phyloP scores from a whole-genome alignment of 192 early-diverging fungal species.

The Borealophlyctis nickersoniae region DNA sequence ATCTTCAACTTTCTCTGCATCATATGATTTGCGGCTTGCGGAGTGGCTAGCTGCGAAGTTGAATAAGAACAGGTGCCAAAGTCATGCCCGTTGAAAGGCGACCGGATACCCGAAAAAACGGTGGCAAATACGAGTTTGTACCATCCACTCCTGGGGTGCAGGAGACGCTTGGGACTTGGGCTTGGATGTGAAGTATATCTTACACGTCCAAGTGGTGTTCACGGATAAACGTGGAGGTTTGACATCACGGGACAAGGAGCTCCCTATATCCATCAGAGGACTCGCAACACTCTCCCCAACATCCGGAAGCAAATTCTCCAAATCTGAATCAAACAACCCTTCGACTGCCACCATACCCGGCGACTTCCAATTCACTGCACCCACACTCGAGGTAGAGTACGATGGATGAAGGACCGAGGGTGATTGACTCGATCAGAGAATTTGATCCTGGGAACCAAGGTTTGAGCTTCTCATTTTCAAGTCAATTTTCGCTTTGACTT shows the following conservation, averaged over 20 bases:
- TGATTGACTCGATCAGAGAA: background rate
- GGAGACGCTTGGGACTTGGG: background rate
- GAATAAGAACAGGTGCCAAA: conserved; percentile 2
- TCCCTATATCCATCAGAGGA: too few relatives aligned
- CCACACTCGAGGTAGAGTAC: background rate
- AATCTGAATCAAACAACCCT: too few relatives aligned
- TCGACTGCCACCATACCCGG: too few relatives aligned
- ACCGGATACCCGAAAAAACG: too few relatives aligned
- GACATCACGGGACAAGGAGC: too few relatives aligned
- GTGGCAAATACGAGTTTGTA: conserved; percentile 18
- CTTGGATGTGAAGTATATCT: conserved; percentile 20
- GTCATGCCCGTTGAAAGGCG: conserved; percentile 12
- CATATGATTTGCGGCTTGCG: conserved; percentile 1
- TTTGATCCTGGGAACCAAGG: background rate
- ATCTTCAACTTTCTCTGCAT: background rate
- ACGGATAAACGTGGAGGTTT: too few relatives aligned
- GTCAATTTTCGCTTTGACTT: too few relatives aligned
- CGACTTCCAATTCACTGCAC: too few relatives aligned
- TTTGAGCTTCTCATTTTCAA: too few relatives aligned
- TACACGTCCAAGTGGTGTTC: conserved; percentile 14
- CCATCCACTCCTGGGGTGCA: conserved; percentile 7
- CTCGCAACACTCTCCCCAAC: too few relatives aligned
- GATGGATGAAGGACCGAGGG: background rate
- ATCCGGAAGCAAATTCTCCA: too few relatives aligned
- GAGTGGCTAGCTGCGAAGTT: background rate